A percentile compares a stretch with the other conserved stretches of the same genome.
These are phyloP conservation scores for Citrus sinensis DNA, from an alignment of 345 rosid species.

Conservation along the genomic window DVS_A1.0 CM039165.1:37389501-37390000, in stretches of 20 bases:
- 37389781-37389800: no score
- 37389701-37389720: background rate
- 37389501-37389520: background rate
- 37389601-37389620: constrained; percentile 22
- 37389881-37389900: background rate
- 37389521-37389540: constrained; percentile 20
- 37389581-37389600: constrained; percentile 32
- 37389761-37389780: no score
- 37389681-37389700: background rate
- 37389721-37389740: no score
- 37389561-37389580: constrained; percentile 15
- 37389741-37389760: no score
- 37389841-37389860: no score
- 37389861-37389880: constrained; percentile 5
- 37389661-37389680: background rate
- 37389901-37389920: background rate
- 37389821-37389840: no score
- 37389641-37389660: constrained; percentile 26
- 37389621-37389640: constrained; percentile 32
- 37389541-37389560: constrained; percentile 42
- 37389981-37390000: constrained; percentile 25
- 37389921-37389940: background rate
- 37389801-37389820: no score
- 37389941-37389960: constrained; percentile 8
- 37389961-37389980: background rate